Base-by-base conservation (phyloP, 1,284 basidiomycete species). In the Tremellales sp. region DNA sequence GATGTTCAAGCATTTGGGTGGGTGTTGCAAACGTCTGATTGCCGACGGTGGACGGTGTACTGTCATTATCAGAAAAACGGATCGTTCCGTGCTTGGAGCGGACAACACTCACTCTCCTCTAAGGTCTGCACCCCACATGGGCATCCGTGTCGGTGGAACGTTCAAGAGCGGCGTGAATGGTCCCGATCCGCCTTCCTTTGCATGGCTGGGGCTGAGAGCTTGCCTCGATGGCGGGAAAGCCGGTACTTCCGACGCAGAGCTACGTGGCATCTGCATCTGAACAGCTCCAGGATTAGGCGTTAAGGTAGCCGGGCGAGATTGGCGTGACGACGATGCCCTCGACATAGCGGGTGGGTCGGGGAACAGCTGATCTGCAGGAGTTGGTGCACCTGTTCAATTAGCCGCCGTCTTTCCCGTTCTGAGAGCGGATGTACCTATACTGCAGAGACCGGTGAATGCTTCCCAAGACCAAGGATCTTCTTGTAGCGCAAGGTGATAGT, bases 381-480 rank as follows among this genome's bases (percentile, higher is more conserved):
- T 62, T 17, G 64, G 57, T 6, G 57, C 54, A 24, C 67, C 64
- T 66, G 49, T 24, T 24, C 43, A 11, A n/a, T n/a, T 24, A n/a
- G n/a, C 15, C n/a, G n/a, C n/a, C n/a, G n/a, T n/a, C n/a, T n/a
- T n/a, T n/a, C n/a, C 29, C n/a, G 29, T 33, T 33, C 10, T 33
- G 8, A n/a, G n/a, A n/a, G 29, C 29, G 29, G 8, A 37, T 8
- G 36, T 23, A 89, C 92, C 91, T 35, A 89, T 75, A 45, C 82
- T 76, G 68, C 91, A 96, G 24, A 97, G 73, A 0, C 88, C 90
- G 58, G 89, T 87, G 66, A 93, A 89, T 1, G 92, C 92, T 70
- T 97, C 92, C 91, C 91, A 96, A 42, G 92, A 74, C 74, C 89
- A 82, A 21, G 88, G 87, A 68, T 91, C 85, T 42, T 85, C 72